Base-by-base conservation (phyloP, 306 rosid genomes). In the Glycine soja region DNA sequence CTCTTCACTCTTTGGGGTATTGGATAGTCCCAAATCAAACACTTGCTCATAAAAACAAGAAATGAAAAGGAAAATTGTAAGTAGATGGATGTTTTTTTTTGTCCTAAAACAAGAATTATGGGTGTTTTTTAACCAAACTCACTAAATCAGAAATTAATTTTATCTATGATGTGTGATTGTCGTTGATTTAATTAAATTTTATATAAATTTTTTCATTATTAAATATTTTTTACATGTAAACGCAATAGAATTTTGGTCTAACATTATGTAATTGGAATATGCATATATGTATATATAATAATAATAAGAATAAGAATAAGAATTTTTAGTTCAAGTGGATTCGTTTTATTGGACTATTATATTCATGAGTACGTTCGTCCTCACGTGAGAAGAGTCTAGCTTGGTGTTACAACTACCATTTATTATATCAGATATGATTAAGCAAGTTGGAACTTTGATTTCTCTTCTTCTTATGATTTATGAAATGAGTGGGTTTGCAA, bases 391-490 rank as follows among this genome's bases (percentile, higher is more conserved):
- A 72, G 4, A 24, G 18, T 0, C 9, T 63, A 62, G 16, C 3
- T 63, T 2, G 10, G 19, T 40, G 36, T 10, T 8, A 43, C 73
- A 66, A 7, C 52, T 42, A 42, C 15, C 30, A 0, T 2, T n/a
- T 15, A 38, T 63, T 63, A 12, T 13, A 13, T 24, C 2, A 24
- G 30, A 24, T 10, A 15, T 59, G 40, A 63, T 72, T 16, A 24
- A 54, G 71, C 65, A 47, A 47, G 34, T 68, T 24, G 64, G 40
- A 16, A 68, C 36, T 48, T 80, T 61, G 46, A 30, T 74, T 72
- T 80, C 30, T 48, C 50, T 32, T 38, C 30, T 13, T 19, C 34
- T 3, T 45, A 32, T 48, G 30, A 32, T 51, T 32, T 51, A 50
- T 19, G 15, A 58, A 24, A 14, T 18, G 54, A 40, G 19, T 18